Evolutionary conservation across 192 early-diverging fungal genomes (phyloP).

Genomic region (Coemansia biformis): DNA sequence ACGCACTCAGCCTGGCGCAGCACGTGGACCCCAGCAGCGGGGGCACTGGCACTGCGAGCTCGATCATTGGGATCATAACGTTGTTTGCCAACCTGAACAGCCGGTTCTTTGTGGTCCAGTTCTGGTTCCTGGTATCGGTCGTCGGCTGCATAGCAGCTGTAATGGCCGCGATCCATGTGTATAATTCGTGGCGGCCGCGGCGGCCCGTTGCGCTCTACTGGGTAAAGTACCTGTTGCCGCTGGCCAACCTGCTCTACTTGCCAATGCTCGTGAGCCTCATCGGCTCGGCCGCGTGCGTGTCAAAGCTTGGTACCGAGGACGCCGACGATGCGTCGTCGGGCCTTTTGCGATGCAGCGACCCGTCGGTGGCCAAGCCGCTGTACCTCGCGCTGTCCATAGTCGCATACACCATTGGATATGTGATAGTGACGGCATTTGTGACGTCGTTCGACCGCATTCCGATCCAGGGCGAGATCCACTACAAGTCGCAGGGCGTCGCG

Average conservation of each 20-base stretch:
- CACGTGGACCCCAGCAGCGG: conserved; percentile 3
- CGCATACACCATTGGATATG: conserved; percentile 60
- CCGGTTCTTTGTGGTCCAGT: conserved; percentile 47
- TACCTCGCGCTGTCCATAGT: conserved; percentile 58
- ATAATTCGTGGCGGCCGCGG: conserved; percentile 38
- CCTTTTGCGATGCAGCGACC: conserved; percentile 49
- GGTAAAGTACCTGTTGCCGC: conserved; percentile 51
- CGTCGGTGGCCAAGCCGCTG: conserved; percentile 50
- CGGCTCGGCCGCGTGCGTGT: conserved; percentile 50
- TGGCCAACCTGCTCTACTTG: conserved; percentile 52
- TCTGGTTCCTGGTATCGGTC: conserved; percentile 48
- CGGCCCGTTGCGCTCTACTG: conserved; percentile 45
- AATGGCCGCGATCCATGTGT: conserved; percentile 28
- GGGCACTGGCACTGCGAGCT: conserved; percentile 37
- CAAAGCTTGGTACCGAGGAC: conserved; percentile 40
- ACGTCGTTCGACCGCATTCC: conserved; percentile 69
- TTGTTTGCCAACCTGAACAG: conserved; percentile 50
- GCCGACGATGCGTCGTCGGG: conserved; percentile 30
- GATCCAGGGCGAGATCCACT: conserved; percentile 63
- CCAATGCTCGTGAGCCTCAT: conserved; percentile 54
- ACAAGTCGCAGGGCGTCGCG: conserved; percentile 65
- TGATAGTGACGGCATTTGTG: conserved; percentile 63
- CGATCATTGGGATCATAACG: conserved; percentile 44
- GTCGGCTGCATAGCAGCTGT: conserved; percentile 28
- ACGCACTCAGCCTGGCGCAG: conserved; percentile 32